Conservation (phyloP, 306 rosid genomes). For the Cucumis cinereus region DNA sequence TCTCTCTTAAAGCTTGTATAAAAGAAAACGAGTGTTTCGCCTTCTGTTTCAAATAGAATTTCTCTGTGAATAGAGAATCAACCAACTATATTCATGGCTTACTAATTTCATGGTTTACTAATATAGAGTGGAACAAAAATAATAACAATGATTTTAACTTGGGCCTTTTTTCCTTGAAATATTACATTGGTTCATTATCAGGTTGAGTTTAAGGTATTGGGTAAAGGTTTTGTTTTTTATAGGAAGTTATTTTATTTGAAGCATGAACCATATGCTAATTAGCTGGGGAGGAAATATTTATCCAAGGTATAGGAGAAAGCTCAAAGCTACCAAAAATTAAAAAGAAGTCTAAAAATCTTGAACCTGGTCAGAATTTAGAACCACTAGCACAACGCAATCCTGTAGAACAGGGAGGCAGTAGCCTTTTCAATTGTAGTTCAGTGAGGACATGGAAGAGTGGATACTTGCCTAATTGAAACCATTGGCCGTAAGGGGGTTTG, state of each 20-base stretch:
- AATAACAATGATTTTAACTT: background rate
- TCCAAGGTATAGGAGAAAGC: background rate
- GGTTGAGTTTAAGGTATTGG: background rate
- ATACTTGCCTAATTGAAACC: background rate
- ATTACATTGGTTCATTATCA: background rate
- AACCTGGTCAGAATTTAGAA: background rate
- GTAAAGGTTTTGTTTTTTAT: background rate
- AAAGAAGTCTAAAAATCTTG: too few relatives aligned
- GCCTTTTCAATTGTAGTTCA: background rate
- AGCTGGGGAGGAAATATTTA: background rate
- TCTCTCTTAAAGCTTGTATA: too few relatives aligned
- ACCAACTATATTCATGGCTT: background rate
- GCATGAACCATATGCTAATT: background rate
- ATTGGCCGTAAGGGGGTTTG: background rate
- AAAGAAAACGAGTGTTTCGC: too few relatives aligned
- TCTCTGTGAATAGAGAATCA: too few relatives aligned
- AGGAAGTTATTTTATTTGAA: background rate
- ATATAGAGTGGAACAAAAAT: background rate
- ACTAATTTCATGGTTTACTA: background rate
- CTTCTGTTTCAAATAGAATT: too few relatives aligned
- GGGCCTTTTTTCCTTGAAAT: background rate
- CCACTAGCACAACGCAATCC: background rate
- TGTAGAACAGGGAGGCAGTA: background rate
- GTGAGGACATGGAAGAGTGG: background rate
- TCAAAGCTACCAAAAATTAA: background rate